Evolutionary conservation across 192 early-diverging fungal genomes (phyloP).

Genomic region (Backusella luteola): DNA sequence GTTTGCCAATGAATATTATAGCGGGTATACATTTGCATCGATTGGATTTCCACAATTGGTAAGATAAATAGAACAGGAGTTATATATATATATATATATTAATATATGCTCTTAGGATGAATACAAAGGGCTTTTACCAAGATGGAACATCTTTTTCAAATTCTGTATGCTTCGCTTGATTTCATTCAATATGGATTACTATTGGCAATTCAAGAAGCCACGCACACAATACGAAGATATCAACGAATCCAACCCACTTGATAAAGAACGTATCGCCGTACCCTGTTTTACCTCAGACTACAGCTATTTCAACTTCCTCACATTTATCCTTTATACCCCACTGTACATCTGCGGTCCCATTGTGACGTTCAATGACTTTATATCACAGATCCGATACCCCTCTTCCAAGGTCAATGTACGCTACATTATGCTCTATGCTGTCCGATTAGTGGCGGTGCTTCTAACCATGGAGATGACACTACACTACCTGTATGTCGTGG

Average conservation of each 20-base stretch:
- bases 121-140: conserved; percentile 63
- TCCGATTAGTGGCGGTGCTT: conserved; percentile 58
- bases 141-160: conserved; percentile 92
- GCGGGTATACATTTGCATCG: conserved; percentile 62
- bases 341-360: conserved; percentile 94
- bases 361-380: conserved; percentile 91
- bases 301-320: conserved; percentile 73
- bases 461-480: conserved; percentile 90
- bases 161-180: conserved; percentile 86
- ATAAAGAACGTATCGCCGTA: conserved; percentile 57
- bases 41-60: conserved; percentile 12
- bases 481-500: conserved; percentile 86
- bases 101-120: conserved; percentile 44
- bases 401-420: conserved; percentile 30
- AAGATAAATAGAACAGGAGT: neutral
- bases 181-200: conserved; percentile 93
- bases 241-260: conserved; percentile 28
- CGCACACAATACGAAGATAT: conserved; percentile 39
- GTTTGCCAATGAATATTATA: conserved; percentile 73
- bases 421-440: conserved; percentile 55
- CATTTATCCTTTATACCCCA: conserved; percentile 82
- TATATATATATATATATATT: neutral
- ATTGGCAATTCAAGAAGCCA: conserved; percentile 56
- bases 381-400: conserved; percentile 64
- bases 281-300: conserved; percentile 66